Base-by-base conservation (phyloP, 2,329 filamentous ascomycete species). In the Fusarium ambrosium region DNA sequence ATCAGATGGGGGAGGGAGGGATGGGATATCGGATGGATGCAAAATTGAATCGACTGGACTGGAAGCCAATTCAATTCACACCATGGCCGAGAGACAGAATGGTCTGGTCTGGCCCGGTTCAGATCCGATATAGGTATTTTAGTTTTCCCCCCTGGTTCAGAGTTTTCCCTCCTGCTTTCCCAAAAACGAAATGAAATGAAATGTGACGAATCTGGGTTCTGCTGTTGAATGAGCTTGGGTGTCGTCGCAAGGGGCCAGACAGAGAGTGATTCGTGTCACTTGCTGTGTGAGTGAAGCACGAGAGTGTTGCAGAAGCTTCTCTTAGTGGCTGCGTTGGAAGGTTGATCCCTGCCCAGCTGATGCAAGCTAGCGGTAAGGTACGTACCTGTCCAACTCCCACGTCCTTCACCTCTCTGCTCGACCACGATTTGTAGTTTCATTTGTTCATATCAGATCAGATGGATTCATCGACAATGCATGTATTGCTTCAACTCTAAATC, bases 301-400 rank as follows among this genome's bases (percentile, higher is more conserved):
- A 41, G 36, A 59, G 60, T n/a, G 45, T 56, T 62, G 34, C 66
- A 51, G 53, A 45, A 60, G 34, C 41, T n/a, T 62, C 16, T 24
- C 27, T 67, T 29, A 55, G 36, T 68, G 58, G 56, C 39, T 56
- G 56, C 37, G 53, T n/a, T 55, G 48, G 51, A 67, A 58, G 55
- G 66, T 39, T 70, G 58, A 78, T 70, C 76, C 73, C 62, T 77
- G 69, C 64, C 65, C 62, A 61, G 74, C 63, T 73, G 67, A 65
- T 59, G 59, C 45, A 20, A 41, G 56, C 37, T 22, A 58, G 62
- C 45, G 22, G 43, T 7, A 22, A 24, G 59, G 41, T 56, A 60
- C 55, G 62, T 74, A 75, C 48, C 24, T 29, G 16, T 22, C 16
- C 48, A 29, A 29, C 48, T 53, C 48, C 48, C 48, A 29, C 45